Evolutionary conservation across 208 protist species (phyloP), one percentile per base, ranked within the genome.

Genomic region (Sergeia podlipaevii): DNA sequence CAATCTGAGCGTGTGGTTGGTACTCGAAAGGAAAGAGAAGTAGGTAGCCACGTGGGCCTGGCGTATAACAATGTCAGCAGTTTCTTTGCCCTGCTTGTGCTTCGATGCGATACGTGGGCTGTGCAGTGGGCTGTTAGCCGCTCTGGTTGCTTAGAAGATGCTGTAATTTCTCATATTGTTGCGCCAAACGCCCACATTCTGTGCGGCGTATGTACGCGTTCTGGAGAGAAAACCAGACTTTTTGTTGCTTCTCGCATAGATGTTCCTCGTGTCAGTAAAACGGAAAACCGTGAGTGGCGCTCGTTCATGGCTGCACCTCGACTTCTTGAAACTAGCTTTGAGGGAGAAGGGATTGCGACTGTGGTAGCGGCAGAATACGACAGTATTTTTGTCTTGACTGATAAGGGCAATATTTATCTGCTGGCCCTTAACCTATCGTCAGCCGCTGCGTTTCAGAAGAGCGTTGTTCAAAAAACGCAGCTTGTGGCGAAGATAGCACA

Each of bases 21-120:
- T 7, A 24, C 27, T 50, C 6, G 21, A 33, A 34, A 10, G 36
- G 46, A 54, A 27, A 11, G 34, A 17, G 27, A 60, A 0, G 63
- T 60, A 8, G 81, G 74, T 13, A 65, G 70, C 21, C 79, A 87
- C 50, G 74, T 74, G 36, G 79, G 63, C 4, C 55, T 88, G 6
- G 50, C 27, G 1, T 83, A 80, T 48, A 57, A 51, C 15, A 37
- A 53, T 5, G 21, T 54, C 10, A 20, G 45, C 18, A 42, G 50
- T 18, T 77, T 80, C 46, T 80, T 93, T 62, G 60, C 76, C 0
- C 59, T 71, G 13, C 68, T 60, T 18, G 43, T 93, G 15, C 57
- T 90, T 17, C 80, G 85, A n/a, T 88, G 81, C 39, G 85, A 93
- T 52, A 93, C 85, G 5, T 89, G 85, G 80, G 64, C 76, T 11